phyloP scores from a whole-genome alignment of 148 eudicot genomes.

The Rhododendron kiyosumense region DNA sequence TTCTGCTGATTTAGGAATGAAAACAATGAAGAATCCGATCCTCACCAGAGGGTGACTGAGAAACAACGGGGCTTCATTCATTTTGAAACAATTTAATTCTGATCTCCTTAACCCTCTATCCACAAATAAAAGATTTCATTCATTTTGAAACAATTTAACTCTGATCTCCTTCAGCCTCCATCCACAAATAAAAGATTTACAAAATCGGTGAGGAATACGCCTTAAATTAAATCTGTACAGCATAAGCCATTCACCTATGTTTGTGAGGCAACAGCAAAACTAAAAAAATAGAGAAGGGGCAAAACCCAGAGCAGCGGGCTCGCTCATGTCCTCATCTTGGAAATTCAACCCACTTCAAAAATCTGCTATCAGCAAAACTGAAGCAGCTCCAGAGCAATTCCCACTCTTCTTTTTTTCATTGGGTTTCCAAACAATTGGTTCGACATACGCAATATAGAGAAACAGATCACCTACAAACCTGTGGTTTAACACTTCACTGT shows the following conservation, averaged over 20 bases:
- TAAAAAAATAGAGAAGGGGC: background rate
- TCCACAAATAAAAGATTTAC: background rate
- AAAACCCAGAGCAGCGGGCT: background rate
- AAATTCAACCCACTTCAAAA: background rate
- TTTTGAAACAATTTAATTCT: background rate
- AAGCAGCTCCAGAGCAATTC: background rate
- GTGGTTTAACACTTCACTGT: constrained; percentile 8
- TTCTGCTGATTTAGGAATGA: background rate
- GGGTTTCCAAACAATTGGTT: background rate
- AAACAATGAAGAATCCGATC: background rate
- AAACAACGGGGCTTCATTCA: background rate
- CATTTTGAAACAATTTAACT: background rate
- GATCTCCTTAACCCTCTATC: background rate
- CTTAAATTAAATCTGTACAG: background rate
- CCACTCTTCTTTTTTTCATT: background rate
- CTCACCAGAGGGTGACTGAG: background rate
- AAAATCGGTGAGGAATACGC: background rate
- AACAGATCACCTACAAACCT: background rate
- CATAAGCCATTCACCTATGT: background rate
- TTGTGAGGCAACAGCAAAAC: background rate
- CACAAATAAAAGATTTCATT: background rate
- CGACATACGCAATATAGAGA: background rate
- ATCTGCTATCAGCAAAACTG: background rate
- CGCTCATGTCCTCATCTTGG: background rate
- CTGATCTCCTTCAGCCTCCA: background rate